A percentile compares a stretch with the other conserved stretches of the same genome.
These are phyloP conservation scores for Kodamaea alishanica DNA, from an alignment of 1,139 yeast species.

Conservation along the genomic window DNA sequence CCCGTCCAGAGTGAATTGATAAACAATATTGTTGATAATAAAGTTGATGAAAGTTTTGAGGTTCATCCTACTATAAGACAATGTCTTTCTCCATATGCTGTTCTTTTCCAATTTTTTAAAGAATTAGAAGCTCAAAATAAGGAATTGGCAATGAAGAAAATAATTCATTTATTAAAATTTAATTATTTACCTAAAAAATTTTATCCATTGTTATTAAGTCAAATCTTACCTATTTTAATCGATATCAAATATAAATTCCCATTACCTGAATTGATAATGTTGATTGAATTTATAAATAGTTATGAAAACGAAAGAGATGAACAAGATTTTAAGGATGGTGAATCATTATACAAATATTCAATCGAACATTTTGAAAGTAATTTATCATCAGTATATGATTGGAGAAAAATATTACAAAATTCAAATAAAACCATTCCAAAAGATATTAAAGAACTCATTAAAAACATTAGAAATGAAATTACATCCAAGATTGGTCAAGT, in stretches of 20 bases:
- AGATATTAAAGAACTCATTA: slow-evolving; percentile 23
- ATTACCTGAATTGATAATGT: slow-evolving; percentile 43
- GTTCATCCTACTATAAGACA: slow-evolving; percentile 60
- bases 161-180: slow-evolving; percentile 59
- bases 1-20: slow-evolving; percentile 55
- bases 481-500: slow-evolving; percentile 38
- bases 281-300: slow-evolving; percentile 47
- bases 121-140: slow-evolving; percentile 23
- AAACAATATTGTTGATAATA: slow-evolving; percentile 47
- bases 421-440: slow-evolving; percentile 21
- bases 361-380: slow-evolving; percentile 22
- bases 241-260: slow-evolving; percentile 26
- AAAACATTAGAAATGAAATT: slow-evolving; percentile 31
- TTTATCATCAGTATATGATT: slow-evolving; percentile 24
- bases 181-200: slow-evolving; percentile 61
- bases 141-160: slow-evolving; percentile 25
- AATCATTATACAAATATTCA: slow-evolving; percentile 31
- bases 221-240: slow-evolving; percentile 43
- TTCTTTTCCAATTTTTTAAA: slow-evolving; percentile 49
- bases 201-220: slow-evolving; percentile 49
- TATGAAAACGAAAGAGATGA: slow-evolving; percentile 33
- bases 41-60: slow-evolving; percentile 31
- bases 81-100: slow-evolving; percentile 71
- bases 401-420: slow-evolving; percentile 29
- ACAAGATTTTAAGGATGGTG: slow-evolving; percentile 29